Evolutionary conservation across 2,329 filamentous ascomycete genomes (phyloP), one percentile per base, ranked within the genome.

Genomic region (Alternaria brassicicola): DNA sequence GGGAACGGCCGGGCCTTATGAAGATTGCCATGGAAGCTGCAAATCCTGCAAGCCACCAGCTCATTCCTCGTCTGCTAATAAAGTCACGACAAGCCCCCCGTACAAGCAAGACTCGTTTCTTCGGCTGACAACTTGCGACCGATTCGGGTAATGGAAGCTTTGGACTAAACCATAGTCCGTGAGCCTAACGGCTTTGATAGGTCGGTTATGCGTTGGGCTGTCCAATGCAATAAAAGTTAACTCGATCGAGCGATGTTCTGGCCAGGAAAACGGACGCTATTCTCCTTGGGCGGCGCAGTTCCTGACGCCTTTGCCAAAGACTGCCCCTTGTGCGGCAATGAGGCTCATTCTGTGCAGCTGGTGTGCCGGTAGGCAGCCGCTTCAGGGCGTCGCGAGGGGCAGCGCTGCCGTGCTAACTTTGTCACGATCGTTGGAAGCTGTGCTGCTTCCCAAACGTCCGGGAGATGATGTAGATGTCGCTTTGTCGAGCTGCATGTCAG

Each of bases 1-100:
- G 66, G 67, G 69, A 68, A 43, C 51, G 65, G 60, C 61, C 53
- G 59, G 64, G 52, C 65, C 70, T 72, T 72, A 72, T 71, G 70
- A 64, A 57, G 57, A 61, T 62, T 64, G 66, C 63, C 65, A 64
- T 66, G 58, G 59, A 54, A 50, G 58, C 60, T 64, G 62, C 64
- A 58, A 61, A 65, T 62, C 61, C 66, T 58, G 52, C 66, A 68
- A 71, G 68, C 67, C 70, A 69, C 68, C 57, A 61, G 52, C 59
- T 52, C 47, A 57, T 64, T 57, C 55, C 65, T 42, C 63, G 63
- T 57, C 66, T 67, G 65, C 64, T 60, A 70, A 70, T 67, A 66
- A 67, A 64, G 72, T 68, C 69, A 71, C 58, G 58, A 48, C 61
- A 59, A 31, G 62, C 57, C 59, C 63, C 57, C 64, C 54, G 21